Percentiles rank a stretch among this genome's conserved stretches.
Evolutionary conservation across 2,329 filamentous ascomycete species (phyloP).

Genomic region (Fusarium beomiforme): DNA sequence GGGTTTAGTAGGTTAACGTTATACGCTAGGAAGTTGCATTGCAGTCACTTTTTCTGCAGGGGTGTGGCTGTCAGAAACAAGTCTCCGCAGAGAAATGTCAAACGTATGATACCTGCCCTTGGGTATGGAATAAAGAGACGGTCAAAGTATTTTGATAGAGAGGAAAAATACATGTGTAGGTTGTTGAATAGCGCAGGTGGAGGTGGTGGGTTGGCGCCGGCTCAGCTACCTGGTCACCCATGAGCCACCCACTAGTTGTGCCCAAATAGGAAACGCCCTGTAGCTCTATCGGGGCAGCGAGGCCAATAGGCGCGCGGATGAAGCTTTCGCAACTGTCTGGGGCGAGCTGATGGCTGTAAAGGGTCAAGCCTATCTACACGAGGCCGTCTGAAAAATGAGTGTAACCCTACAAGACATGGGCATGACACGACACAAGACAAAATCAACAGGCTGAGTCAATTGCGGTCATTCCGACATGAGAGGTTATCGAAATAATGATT

Average conservation of each 20-base stretch:
- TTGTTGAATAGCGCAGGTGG: constrained; percentile 29
- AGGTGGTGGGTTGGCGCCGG: constrained; percentile 29
- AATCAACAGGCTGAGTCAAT: constrained; percentile 31
- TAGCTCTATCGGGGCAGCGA: constrained; percentile 27
- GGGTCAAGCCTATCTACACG: constrained; percentile 32
- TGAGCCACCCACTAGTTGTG: constrained; percentile 41
- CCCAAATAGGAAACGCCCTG: constrained; percentile 37
- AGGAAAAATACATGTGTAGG: neutral
- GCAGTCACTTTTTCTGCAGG: constrained; percentile 20
- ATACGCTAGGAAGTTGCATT: constrained; percentile 14
- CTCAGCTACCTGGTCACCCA: constrained; percentile 42
- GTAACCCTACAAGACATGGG: constrained; percentile 24
- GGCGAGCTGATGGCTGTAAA: constrained; percentile 43
- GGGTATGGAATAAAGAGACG: constrained; percentile 11
- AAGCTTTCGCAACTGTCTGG: constrained; percentile 33
- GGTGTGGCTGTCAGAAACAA: constrained; percentile 16
- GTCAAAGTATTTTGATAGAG: constrained; percentile 13
- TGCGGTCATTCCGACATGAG: constrained; percentile 29
- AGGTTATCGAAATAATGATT: constrained; percentile 15
- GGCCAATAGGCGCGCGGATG: constrained; percentile 45
- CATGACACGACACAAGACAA: constrained; percentile 3
- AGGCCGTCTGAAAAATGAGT: constrained; percentile 39
- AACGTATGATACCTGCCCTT: neutral
- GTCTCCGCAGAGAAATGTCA: neutral
- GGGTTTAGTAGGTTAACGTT: constrained; percentile 12